Evolutionary conservation across 2,329 filamentous ascomycete species (phyloP), one percentile per base, ranked within the genome.

Genomic region (Byssothecium circinans): DNA sequence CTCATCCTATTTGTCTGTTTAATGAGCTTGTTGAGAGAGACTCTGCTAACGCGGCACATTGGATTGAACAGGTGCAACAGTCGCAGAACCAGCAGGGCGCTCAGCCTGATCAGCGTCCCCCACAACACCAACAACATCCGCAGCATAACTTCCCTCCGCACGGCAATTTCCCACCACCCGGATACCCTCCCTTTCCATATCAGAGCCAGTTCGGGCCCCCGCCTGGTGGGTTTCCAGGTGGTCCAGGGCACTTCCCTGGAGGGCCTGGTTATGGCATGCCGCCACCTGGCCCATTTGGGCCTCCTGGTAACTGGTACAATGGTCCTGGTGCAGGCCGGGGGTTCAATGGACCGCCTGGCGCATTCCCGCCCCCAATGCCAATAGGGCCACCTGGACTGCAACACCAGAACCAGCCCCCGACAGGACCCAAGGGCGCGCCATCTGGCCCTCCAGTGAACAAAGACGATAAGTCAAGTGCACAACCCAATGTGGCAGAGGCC

Each of bases 311-410:
- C 41, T 87, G 86, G 46, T 95, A 89, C 88, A 92, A 85, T 66
- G 87, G 87, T 57, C 83, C 84, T 8, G 86, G 86, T 5, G 83
- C 85, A 8, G 86, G 86, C 6, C 88, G 89, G 71, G 86, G 85
- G 20, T 94, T 90, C 58, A 86, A 85, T 27, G 84, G 81, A 23
- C 85, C 83, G 12, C 83, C 82, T 22, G 85, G 81, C 39, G 81
- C 78, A 17, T 88, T 86, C 64, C 70, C 74, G 43, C 85, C 84
- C 50, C 81, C 81, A 22, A 75, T 81, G 66, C 81, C 80, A 18
- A 78, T 81, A 51, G 83, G 81, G 27, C 80, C 80, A 52, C 79
- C 81, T 34, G 77, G 78, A 30, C 69, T 74, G 47, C 63, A 54
- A 45, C 53, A 56, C 56, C 68, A 68, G 42, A 69, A 70, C 38